Base-by-base conservation (phyloP, 2,329 filamentous ascomycete genomes). In the Colletotrichum scovillei region DNA sequence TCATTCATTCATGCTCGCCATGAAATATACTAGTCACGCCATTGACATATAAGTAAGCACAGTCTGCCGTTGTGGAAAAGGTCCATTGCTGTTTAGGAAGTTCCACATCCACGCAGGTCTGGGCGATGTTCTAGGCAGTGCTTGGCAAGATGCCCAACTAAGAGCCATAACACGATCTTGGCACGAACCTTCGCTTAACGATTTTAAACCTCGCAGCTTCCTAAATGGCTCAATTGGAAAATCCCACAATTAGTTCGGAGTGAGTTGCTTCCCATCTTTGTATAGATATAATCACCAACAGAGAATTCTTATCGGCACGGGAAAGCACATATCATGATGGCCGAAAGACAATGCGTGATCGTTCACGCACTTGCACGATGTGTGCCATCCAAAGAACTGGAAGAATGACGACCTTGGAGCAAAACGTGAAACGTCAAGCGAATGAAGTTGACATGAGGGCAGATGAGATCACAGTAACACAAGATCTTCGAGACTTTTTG, bases 81-180 rank as follows among this genome's bases (percentile, higher is more conserved):
- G 12, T n/a, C 53, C 59, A 35, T 42, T 8, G 28, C 52, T 26
- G 6, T 69, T 59, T 58, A 64, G 69, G 69, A 62, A 57, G 69
- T 60, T 72, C 53, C 53, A n/a, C 42, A 46, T 19, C 2, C 59
- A 52, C 16, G 24, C 9, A 53, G 42, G 49, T 19, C 19, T 26
- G 14, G 49, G 19, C 12, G 14, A 63, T 7, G 8, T 55, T 46
- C 35, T 42, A 42, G 26, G 26, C 26, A 28, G 14, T 42, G 28
- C 65, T 59, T 69, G 65, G 69, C 64, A 8, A 6, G 9, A 16
- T 32, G 38, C 58, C 22, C 12, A 28, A 35, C 26, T 9, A 24
- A 52, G 57, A 63, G 30, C 11, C 26, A 38, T 38, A 22, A 16
- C 22, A 19, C 22, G 14, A 35, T 53, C 57, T 68, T 63, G 63